phyloP scores from a whole-genome alignment of 2,329 filamentous ascomycete species.

The Zymoseptoria pseudotritici region DNA sequence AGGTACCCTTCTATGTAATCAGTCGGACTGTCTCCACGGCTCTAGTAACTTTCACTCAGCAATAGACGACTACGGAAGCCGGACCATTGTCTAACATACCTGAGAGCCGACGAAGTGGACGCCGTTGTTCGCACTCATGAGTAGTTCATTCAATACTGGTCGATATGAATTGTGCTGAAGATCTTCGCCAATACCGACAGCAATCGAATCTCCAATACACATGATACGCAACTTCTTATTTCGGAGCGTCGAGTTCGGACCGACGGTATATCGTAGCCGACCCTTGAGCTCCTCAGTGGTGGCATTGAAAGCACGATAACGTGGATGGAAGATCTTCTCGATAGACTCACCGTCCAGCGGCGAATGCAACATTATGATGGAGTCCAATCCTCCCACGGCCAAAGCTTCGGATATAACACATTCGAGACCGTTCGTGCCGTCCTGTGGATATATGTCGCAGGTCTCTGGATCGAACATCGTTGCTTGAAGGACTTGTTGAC shows the following conservation, averaged over 20 bases:
- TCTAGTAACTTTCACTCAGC: background rate
- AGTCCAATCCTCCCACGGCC: no score
- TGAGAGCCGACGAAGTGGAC: background rate
- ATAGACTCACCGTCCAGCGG: background rate
- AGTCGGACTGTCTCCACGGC: background rate
- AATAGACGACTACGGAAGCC: background rate
- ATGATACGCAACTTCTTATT: background rate
- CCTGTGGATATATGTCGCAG: background rate
- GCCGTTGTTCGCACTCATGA: background rate
- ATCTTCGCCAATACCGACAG: background rate
- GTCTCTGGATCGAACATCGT: background rate
- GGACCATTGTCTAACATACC: background rate
- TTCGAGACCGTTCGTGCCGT: background rate
- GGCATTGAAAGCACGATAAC: background rate
- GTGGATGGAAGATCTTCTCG: background rate
- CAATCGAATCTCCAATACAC: background rate
- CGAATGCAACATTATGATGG: background rate
- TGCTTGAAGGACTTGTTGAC: background rate
- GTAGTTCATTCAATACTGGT: background rate
- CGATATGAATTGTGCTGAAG: background rate
- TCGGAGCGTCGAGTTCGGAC: background rate
- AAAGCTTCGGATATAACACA: background rate
- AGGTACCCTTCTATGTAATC: background rate
- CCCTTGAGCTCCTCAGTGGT: background rate
- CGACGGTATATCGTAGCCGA: background rate